Conservation (phyloP, 2,329 filamentous ascomycete species). For the Apiospora marii region DNA sequence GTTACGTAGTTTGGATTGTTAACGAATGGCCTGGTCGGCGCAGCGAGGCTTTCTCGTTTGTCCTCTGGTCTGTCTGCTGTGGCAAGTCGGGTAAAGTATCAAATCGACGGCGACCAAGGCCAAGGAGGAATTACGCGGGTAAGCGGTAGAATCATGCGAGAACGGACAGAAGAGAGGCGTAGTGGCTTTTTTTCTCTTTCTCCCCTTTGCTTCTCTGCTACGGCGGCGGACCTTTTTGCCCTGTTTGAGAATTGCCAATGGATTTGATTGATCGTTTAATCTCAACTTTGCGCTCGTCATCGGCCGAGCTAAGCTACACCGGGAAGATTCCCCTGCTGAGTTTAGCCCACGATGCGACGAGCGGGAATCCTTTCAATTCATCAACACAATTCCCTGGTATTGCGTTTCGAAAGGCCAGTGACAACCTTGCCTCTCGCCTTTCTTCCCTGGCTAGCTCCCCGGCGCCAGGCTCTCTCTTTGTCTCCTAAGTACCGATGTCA, state of each 20-base stretch:
- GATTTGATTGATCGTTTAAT: neutral
- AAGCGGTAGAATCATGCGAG: neutral
- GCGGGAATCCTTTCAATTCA: neutral
- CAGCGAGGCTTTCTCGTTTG: neutral
- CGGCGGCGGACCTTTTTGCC: constrained; percentile 9
- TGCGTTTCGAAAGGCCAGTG: constrained; percentile 17
- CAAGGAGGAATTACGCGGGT: neutral
- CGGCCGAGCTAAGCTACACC: constrained; percentile 16
- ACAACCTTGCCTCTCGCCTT: neutral
- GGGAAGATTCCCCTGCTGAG: neutral
- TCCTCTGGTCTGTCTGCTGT: neutral
- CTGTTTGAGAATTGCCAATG: constrained; percentile 8
- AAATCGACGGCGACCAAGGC: neutral
- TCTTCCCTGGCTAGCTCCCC: neutral
- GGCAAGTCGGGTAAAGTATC: constrained; percentile 7
- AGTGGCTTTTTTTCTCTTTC: neutral
- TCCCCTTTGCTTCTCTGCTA: neutral
- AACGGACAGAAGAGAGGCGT: constrained; percentile 9
- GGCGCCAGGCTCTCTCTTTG: neutral
- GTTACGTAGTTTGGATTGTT: neutral
- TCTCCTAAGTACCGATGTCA: neutral
- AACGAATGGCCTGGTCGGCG: neutral
- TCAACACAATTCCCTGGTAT: constrained; percentile 1
- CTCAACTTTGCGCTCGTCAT: neutral
- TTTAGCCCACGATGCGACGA: neutral